A percentile compares a stretch with the other conserved stretches of the same genome.
These are phyloP conservation scores for Ustilaginoidea virens DNA, from an alignment of 2,329 filamentous ascomycete species.

Conservation along the genomic window DNA sequence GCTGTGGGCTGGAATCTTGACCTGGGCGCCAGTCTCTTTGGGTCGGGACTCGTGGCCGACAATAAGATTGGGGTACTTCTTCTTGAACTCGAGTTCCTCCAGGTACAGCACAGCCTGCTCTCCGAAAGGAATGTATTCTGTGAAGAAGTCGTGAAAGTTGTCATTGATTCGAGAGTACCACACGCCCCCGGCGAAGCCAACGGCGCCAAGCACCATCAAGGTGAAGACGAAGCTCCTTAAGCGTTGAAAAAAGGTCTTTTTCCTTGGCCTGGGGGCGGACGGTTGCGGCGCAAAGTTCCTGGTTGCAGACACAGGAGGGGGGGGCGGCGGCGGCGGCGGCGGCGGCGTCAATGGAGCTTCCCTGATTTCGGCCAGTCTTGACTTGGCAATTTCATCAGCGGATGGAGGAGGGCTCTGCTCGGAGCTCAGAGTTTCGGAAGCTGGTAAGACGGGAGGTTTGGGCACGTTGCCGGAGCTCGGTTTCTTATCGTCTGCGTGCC, in stretches of 20 bases:
- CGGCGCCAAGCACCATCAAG: slow-evolving; percentile 56
- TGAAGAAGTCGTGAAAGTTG: slow-evolving; percentile 99
- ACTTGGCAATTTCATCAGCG: slow-evolving; percentile 15
- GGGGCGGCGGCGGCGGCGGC: no score
- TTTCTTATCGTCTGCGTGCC: slow-evolving; percentile 40
- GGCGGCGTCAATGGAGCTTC: slow-evolving; percentile 15
- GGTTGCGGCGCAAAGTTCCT: slow-evolving; percentile 2
- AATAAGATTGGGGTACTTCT: slow-evolving; percentile 50
- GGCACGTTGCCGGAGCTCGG: slow-evolving; percentile 29
- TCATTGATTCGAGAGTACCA: slow-evolving; percentile 90
- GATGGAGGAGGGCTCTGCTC: slow-evolving; percentile 26
- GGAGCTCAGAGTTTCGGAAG: slow-evolving; percentile 35
- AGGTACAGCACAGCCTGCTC: slow-evolving; percentile 92
- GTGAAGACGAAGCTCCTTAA: slow-evolving; percentile 67
- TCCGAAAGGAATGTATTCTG: slow-evolving; percentile 86
- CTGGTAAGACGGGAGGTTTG: slow-evolving; percentile 36
- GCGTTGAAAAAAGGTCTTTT: slow-evolving; percentile 54
- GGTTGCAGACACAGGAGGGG: slow-evolving; percentile 1
- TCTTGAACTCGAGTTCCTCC: slow-evolving; percentile 86
- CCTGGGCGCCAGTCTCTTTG: slow-evolving; percentile 47
- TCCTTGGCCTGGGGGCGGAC: slow-evolving; percentile 25
- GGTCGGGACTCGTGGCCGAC: slow-evolving; percentile 27
- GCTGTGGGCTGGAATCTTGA: slow-evolving; percentile 74
- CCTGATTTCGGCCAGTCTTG: slow-evolving; percentile 11
- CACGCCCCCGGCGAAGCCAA: slow-evolving; percentile 76